Evolutionary conservation across 1,284 basidiomycete genomes (phyloP).

Genomic region (Inonotus obliquus): DNA sequence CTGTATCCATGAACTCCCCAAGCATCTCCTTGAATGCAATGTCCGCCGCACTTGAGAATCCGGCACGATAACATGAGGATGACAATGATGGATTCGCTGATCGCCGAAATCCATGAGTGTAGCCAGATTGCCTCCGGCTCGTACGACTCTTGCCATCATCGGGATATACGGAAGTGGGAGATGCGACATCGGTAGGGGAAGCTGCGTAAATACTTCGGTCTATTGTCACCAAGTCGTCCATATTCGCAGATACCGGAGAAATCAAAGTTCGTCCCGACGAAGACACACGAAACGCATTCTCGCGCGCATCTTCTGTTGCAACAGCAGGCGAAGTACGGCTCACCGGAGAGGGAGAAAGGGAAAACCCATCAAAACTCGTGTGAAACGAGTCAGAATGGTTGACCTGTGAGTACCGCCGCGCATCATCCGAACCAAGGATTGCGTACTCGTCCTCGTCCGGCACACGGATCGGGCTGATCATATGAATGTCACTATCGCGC

Average conservation of each 20-base stretch:
- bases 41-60: not conserved
- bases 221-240: constrained; percentile 12
- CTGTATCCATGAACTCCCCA: constrained; percentile 13
- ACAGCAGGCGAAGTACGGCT: constrained; percentile 7
- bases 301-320: constrained; percentile 13
- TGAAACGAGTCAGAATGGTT: constrained; percentile 14
- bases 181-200: constrained; percentile 13
- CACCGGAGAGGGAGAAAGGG: constrained; percentile 13
- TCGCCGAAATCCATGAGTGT: constrained; percentile 4
- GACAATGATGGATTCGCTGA: constrained; percentile 17
- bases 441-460: constrained; percentile 7
- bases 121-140: constrained; percentile 3
- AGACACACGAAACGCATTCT: constrained; percentile 6
- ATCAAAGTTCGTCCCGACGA: constrained; percentile 12
- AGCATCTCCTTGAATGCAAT: constrained; percentile 3
- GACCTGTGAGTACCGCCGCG: constrained; percentile 1
- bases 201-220: constrained; percentile 11
- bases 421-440: not conserved
- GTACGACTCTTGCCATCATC: not conserved
- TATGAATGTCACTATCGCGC: constrained; percentile 15
- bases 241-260: not conserved
- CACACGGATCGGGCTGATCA: constrained; percentile 15
- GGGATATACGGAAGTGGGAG: constrained; percentile 2
- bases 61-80: constrained; percentile 12
- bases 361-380: constrained; percentile 16